Percentiles rank a stretch among this genome's conserved stretches.
Evolutionary conservation across 371 early-diverging fungal genomes (phyloP).

Genomic region (Circinella minor): DNA sequence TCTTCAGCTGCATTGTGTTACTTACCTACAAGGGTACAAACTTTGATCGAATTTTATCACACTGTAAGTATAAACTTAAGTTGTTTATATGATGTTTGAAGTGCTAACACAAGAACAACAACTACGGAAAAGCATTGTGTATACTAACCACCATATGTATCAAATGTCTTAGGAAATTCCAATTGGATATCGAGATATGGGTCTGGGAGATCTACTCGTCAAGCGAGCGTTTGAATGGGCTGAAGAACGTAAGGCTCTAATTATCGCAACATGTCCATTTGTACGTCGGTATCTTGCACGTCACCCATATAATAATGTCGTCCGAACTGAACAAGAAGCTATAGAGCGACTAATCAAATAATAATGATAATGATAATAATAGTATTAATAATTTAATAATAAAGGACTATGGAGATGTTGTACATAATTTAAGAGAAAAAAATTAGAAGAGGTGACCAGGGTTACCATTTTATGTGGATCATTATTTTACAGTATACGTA

Average conservation of each 20-base stretch:
- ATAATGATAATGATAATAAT: neutral
- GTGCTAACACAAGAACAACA: too few species aligned
- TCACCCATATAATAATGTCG: constrained; percentile 19
- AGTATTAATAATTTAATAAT: too few species aligned
- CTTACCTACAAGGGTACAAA: constrained; percentile 27
- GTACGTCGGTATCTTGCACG: constrained; percentile 24
- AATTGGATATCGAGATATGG: constrained; percentile 23
- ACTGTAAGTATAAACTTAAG: constrained; percentile 24
- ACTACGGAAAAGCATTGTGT: too few species aligned
- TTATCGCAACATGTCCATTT: constrained; percentile 30
- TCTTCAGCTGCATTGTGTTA: constrained; percentile 32
- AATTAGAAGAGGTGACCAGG: too few species aligned
- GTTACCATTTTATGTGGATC: too few species aligned
- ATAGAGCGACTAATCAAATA: constrained; percentile 7
- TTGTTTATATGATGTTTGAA: too few species aligned
- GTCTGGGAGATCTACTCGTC: constrained; percentile 27
- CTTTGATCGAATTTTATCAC: constrained; percentile 32
- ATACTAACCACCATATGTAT: too few species aligned
- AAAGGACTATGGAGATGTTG: too few species aligned
- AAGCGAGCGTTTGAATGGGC: constrained; percentile 29
- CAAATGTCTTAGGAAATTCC: constrained; percentile 26
- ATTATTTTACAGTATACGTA: too few species aligned
- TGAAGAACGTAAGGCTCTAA: constrained; percentile 10
- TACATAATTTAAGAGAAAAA: too few species aligned
- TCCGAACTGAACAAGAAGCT: constrained; percentile 25